A percentile compares a stretch with the other conserved stretches of the same genome.
Evolutionary conservation across 1,284 basidiomycete species (phyloP).

Genomic region (Flammula alnicola): DNA sequence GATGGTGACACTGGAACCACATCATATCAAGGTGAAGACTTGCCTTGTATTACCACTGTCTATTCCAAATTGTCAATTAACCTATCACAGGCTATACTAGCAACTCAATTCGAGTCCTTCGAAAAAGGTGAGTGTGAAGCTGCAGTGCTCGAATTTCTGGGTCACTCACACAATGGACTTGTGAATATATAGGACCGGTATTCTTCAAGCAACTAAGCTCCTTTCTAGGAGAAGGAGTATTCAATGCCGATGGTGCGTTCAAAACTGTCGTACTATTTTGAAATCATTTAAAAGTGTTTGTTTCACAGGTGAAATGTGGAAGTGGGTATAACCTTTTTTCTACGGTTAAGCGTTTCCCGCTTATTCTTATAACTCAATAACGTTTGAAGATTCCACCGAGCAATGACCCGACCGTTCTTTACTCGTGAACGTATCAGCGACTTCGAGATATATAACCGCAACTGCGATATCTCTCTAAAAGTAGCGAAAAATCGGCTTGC

Average conservation of each 20-base stretch:
- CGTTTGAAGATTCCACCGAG: slow-evolving; percentile 49
- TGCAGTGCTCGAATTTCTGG: neutral
- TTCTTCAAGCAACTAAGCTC: slow-evolving; percentile 36
- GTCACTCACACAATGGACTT: neutral
- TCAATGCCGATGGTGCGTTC: slow-evolving; percentile 43
- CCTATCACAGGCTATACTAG: slow-evolving; percentile 34
- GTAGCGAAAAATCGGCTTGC: slow-evolving; percentile 39
- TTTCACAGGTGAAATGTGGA: slow-evolving; percentile 44
- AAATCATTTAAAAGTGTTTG: neutral
- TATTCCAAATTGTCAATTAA: neutral
- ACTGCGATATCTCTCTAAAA: slow-evolving; percentile 40
- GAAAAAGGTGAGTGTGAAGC: slow-evolving; percentile 35
- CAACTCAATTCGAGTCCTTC: slow-evolving; percentile 44
- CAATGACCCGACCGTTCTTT: slow-evolving; percentile 57
- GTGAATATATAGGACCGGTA: slow-evolving; percentile 29
- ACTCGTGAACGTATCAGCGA: slow-evolving; percentile 51
- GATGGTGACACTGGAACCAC: slow-evolving; percentile 45
- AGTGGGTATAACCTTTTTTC: no score
- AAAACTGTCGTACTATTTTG: no score
- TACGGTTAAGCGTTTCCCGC: no score
- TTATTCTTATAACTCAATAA: neutral
- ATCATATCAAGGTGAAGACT: slow-evolving; percentile 42
- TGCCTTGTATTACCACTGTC: neutral
- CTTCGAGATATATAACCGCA: slow-evolving; percentile 51
- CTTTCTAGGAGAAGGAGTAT: slow-evolving; percentile 51